Evolutionary conservation across 352 stramenopile species (phyloP).

Genomic region (Blastocystis sp.): DNA sequence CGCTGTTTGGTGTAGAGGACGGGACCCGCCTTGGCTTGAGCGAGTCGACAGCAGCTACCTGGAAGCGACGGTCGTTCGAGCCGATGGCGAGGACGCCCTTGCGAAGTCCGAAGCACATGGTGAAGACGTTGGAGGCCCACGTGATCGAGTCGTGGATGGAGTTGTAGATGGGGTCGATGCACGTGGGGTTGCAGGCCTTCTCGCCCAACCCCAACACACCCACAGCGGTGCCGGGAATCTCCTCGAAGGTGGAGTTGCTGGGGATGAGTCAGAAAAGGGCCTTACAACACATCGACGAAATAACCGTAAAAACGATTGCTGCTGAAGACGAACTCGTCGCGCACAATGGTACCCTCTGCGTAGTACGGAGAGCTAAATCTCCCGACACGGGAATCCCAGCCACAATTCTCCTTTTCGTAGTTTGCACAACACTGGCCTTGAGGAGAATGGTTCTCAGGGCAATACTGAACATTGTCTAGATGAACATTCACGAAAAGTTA

Average conservation of each 20-base stretch:
- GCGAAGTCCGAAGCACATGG: not conserved
- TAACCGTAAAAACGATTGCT: conserved; percentile 8
- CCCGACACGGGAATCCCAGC: not conserved
- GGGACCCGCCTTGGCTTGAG: not conserved
- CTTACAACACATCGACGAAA: conserved; percentile 47
- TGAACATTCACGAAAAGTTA: not conserved
- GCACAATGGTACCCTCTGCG: conserved; percentile 20
- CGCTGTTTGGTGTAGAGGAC: conserved; percentile 4
- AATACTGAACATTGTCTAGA: conserved; percentile 3
- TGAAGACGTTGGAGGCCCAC: conserved; percentile 26
- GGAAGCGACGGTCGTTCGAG: not conserved
- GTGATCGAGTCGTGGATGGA: not conserved
- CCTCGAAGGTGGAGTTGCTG: conserved; percentile 46
- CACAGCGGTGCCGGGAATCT: not conserved
- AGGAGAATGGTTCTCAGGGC: not conserved
- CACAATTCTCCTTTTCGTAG: conserved; percentile 36
- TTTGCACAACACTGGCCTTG: conserved; percentile 2
- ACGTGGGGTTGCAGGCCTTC: conserved; percentile 49
- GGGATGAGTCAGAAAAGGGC: not conserved
- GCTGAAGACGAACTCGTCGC: conserved; percentile 12
- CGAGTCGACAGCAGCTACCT: not conserved
- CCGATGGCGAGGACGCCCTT: not conserved
- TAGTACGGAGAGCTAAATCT: conserved; percentile 19
- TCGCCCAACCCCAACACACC: conserved; percentile 16
- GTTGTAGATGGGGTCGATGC: conserved; percentile 61